phyloP scores from a whole-genome alignment of 2,329 filamentous ascomycete genomes.

The Aureobasidium sp. region DNA sequence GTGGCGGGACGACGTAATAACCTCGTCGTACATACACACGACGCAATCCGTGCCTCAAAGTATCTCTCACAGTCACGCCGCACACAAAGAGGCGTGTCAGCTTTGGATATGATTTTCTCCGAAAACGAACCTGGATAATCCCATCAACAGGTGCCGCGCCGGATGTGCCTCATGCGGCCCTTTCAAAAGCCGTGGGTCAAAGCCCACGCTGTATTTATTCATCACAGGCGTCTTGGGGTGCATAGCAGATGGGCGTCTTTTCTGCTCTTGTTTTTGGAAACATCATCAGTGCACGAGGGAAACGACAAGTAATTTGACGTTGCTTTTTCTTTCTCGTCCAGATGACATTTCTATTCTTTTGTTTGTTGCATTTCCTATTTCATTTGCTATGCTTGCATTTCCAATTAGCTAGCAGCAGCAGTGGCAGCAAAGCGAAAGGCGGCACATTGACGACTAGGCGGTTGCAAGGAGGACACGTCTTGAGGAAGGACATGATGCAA shows the following conservation, averaged over 20 bases:
- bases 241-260: conserved; percentile 11
- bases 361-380: neutral
- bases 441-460: neutral
- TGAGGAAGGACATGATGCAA: neutral
- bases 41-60: neutral
- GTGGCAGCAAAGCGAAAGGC: neutral
- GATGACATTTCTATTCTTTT: neutral
- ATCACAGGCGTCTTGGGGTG: conserved; percentile 7
- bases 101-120: conserved; percentile 2
- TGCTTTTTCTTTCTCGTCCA: neutral
- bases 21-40: neutral
- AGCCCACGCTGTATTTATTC: neutral
- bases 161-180: neutral
- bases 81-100: neutral
- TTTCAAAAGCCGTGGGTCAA: neutral
- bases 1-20: neutral
- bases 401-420: neutral
- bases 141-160: neutral
- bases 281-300: conserved; percentile 1
- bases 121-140: neutral
- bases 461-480: neutral
- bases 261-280: conserved; percentile 11
- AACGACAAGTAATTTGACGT: neutral
- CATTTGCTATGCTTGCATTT: neutral
- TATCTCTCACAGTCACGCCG: neutral